Evolutionary conservation across 495 filamentous ascomycete genomes (phyloP).

Genomic region (Emericellopsis terricola): DNA sequence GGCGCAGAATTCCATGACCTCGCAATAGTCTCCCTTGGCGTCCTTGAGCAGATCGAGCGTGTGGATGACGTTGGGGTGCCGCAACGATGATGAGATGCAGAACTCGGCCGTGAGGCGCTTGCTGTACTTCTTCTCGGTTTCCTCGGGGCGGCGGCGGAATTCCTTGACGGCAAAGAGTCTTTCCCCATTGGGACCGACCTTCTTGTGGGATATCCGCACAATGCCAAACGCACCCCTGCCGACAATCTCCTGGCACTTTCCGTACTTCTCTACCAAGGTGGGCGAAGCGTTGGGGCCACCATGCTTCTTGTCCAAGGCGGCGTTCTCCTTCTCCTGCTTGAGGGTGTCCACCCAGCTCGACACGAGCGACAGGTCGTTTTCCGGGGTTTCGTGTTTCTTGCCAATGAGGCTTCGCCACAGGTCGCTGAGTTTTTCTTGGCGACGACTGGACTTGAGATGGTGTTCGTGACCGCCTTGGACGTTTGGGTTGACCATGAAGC

Average conservation of each 20-base stretch:
- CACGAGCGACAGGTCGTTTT: conserved; percentile 81
- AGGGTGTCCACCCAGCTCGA: conserved; percentile 93
- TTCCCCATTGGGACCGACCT: conserved; percentile 69
- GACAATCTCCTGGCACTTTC: conserved; percentile 95
- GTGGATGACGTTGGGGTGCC: conserved; percentile 96
- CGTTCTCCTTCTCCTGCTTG: conserved; percentile 65
- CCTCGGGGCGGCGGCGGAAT: conserved; percentile 83
- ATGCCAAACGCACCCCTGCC: conserved; percentile 97
- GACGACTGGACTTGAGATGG: conserved; percentile 65
- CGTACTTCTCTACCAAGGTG: conserved; percentile 88
- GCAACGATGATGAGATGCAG: conserved; percentile 91
- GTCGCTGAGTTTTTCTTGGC: conserved; percentile 90
- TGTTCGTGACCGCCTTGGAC: conserved; percentile 58
- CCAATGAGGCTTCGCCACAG: conserved; percentile 74
- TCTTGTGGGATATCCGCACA: conserved; percentile 95
- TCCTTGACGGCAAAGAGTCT: conserved; percentile 97
- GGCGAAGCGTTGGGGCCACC: conserved; percentile 48
- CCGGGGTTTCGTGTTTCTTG: conserved; percentile 52
- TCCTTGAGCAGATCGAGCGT: conserved; percentile 91
- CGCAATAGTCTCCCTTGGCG: conserved; percentile 94
- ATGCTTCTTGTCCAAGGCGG: conserved; percentile 8
- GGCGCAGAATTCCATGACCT: conserved; percentile 98
- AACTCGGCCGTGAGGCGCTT: conserved; percentile 98
- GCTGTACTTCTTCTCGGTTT: conserved; percentile 91
- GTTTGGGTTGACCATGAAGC: conserved; percentile 22